Evolutionary conservation across 1,139 yeast genomes (phyloP).

Genomic region (Debaryomyces nepalensis): DNA sequence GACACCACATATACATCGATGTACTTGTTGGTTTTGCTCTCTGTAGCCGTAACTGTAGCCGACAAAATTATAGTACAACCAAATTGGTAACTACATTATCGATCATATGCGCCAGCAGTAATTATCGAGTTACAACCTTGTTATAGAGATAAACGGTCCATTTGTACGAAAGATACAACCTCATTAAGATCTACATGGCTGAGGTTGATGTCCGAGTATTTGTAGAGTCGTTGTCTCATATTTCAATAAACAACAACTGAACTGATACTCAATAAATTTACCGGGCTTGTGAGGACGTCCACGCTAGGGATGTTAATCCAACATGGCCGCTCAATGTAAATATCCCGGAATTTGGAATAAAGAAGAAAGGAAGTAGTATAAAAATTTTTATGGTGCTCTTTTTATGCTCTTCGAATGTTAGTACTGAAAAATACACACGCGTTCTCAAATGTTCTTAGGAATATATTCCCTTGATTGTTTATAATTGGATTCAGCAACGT

Average conservation of each 20-base stretch:
- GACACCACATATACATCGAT: no score
- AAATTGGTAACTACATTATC: no score
- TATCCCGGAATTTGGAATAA: constrained; percentile 33
- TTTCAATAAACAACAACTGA: constrained; percentile 31
- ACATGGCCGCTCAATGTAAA: constrained; percentile 40
- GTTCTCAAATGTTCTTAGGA: constrained; percentile 2
- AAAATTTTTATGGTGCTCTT: not conserved
- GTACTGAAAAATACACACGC: constrained; percentile 6
- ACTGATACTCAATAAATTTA: constrained; percentile 32
- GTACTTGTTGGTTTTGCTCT: no score
- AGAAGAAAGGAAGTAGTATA: constrained; percentile 13
- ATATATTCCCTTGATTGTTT: no score
- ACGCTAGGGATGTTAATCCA: constrained; percentile 34
- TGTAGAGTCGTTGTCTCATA: constrained; percentile 36
- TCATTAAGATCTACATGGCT: no score
- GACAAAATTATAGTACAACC: no score
- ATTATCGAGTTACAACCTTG: no score
- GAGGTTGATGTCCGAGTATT: constrained; percentile 29
- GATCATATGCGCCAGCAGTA: no score
- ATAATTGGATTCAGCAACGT: no score
- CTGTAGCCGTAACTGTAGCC: no score
- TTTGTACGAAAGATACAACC: no score
- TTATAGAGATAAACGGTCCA: no score
- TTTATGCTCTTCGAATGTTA: constrained; percentile 1
- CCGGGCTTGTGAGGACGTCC: constrained; percentile 47